These are phyloP conservation scores for Pseudogymnoascus sp. DNA, from an alignment of 2,329 filamentous ascomycete genomes.

Conservation along the genomic window DNA sequence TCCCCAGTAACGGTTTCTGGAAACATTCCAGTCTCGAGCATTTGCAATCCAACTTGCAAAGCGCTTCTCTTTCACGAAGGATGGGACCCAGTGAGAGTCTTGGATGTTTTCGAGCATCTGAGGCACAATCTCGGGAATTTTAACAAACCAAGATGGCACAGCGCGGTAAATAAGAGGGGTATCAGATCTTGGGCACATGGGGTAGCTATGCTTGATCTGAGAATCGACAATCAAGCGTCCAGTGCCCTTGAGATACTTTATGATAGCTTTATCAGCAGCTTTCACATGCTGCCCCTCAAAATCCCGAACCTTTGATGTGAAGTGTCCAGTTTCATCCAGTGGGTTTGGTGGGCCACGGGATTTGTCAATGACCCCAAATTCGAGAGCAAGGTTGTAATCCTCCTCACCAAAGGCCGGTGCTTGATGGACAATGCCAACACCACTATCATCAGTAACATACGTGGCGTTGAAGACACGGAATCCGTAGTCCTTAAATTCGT, in stretches of 20 bases:
- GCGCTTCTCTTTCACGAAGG: constrained; percentile 80
- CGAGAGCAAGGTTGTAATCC: constrained; percentile 78
- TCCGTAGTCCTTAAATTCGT: constrained; percentile 75
- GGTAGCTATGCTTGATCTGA: constrained; percentile 84
- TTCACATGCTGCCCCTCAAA: constrained; percentile 87
- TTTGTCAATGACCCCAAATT: constrained; percentile 68
- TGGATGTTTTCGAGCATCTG: constrained; percentile 88
- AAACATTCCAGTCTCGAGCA: constrained; percentile 92
- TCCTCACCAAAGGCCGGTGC: constrained; percentile 91
- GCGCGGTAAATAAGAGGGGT: constrained; percentile 88
- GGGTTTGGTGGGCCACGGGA: constrained; percentile 78
- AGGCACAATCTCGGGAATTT: constrained; percentile 73
- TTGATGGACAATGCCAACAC: constrained; percentile 91
- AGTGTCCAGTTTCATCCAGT: constrained; percentile 75
- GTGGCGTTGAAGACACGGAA: constrained; percentile 76
- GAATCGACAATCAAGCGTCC: constrained; percentile 76
- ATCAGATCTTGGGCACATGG: constrained; percentile 91
- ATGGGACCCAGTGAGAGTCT: constrained; percentile 83
- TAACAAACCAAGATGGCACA: constrained; percentile 91
- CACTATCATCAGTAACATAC: constrained; percentile 83
- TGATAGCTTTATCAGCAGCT: constrained; percentile 83
- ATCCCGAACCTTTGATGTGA: constrained; percentile 67
- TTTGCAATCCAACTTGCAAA: constrained; percentile 89
- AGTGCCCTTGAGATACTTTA: constrained; percentile 72
- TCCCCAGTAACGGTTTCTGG: constrained; percentile 90